Percentiles rank a stretch among this genome's conserved stretches.
Conservation (phyloP, 148 eudicot species). For the Camellia sinensis region DNA sequence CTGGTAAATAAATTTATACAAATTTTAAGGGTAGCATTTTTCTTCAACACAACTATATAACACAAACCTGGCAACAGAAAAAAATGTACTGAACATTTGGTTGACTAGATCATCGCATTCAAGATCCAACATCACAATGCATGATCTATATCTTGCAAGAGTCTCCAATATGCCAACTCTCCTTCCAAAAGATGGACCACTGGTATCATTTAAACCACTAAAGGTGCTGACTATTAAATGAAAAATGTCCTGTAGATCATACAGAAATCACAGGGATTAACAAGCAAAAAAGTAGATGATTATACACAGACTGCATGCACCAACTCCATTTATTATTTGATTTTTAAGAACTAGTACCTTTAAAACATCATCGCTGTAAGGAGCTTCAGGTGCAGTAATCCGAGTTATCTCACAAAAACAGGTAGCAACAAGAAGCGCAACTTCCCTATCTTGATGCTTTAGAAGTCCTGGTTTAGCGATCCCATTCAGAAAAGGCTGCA, state of each 20-base stretch:
- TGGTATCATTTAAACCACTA: slow-evolving; percentile 70
- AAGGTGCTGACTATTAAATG: slow-evolving; percentile 78
- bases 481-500: slow-evolving; percentile 77
- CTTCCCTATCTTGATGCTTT: slow-evolving; percentile 87
- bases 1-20: neutral
- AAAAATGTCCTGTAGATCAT: slow-evolving; percentile 67
- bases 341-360: slow-evolving; percentile 46
- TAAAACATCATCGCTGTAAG: slow-evolving; percentile 78
- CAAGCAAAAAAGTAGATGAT: slow-evolving; percentile 10
- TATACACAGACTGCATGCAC: neutral
- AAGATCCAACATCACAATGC: slow-evolving; percentile 97
- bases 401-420: slow-evolving; percentile 95
- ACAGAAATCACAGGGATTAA: slow-evolving; percentile 11
- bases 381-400: slow-evolving; percentile 98
- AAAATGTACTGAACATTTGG: slow-evolving; percentile 83
- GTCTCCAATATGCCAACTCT: slow-evolving; percentile 89
- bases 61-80: slow-evolving; percentile 77
- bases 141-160: slow-evolving; percentile 91
- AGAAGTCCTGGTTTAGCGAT: slow-evolving; percentile 77
- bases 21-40: neutral
- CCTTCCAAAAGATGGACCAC: slow-evolving; percentile 80
- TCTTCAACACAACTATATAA: neutral
- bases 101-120: slow-evolving; percentile 89
- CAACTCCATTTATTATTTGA: neutral
- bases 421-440: slow-evolving; percentile 79